A percentile compares a stretch with the other conserved stretches of the same genome.
Conservation (phyloP, 306 rosid genomes). For the Pterocarpus macrocarpus region DNA sequence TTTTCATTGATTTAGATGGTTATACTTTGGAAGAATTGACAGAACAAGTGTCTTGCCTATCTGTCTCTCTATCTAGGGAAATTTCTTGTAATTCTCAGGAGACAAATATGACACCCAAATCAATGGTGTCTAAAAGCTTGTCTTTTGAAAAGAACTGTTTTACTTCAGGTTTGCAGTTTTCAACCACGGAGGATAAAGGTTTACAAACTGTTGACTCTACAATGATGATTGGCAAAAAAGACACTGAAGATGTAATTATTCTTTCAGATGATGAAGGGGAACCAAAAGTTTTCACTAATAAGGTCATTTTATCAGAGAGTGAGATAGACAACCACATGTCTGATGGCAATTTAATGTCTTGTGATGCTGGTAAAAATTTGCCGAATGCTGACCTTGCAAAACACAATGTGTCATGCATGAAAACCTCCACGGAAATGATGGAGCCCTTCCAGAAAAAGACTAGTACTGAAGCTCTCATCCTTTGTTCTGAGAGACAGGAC, state of each 20-base stretch:
- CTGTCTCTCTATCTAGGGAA: slow-evolving; percentile 69
- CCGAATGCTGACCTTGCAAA: slow-evolving; percentile 48
- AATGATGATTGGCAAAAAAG: slow-evolving; percentile 44
- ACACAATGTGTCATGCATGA: slow-evolving; percentile 50
- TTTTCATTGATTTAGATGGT: slow-evolving; percentile 63
- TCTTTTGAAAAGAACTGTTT: slow-evolving; percentile 50
- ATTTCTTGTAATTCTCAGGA: slow-evolving; percentile 55
- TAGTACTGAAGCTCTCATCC: slow-evolving; percentile 46
- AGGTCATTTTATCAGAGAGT: slow-evolving; percentile 52
- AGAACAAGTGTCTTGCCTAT: slow-evolving; percentile 72
- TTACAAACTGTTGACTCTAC: slow-evolving; percentile 51
- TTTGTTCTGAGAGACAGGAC: slow-evolving; percentile 54
- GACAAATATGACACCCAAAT: slow-evolving; percentile 47
- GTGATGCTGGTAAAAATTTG: slow-evolving; percentile 51
- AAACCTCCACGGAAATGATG: slow-evolving; percentile 51
- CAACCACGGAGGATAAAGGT: slow-evolving; percentile 55
- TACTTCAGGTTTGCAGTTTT: slow-evolving; percentile 54
- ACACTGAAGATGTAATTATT: slow-evolving; percentile 55
- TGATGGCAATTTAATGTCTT: slow-evolving; percentile 51
- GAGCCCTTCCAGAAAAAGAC: slow-evolving; percentile 54
- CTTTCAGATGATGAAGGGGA: slow-evolving; percentile 89
- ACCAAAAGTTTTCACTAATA: slow-evolving; percentile 44
- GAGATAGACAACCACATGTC: slow-evolving; percentile 46
- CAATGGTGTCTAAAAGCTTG: slow-evolving; percentile 53
- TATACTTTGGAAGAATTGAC: slow-evolving; percentile 71